These are phyloP conservation scores for Ilex paraguariensis DNA, from an alignment of 305 asterid genomes.

Conservation along the genomic window DNA sequence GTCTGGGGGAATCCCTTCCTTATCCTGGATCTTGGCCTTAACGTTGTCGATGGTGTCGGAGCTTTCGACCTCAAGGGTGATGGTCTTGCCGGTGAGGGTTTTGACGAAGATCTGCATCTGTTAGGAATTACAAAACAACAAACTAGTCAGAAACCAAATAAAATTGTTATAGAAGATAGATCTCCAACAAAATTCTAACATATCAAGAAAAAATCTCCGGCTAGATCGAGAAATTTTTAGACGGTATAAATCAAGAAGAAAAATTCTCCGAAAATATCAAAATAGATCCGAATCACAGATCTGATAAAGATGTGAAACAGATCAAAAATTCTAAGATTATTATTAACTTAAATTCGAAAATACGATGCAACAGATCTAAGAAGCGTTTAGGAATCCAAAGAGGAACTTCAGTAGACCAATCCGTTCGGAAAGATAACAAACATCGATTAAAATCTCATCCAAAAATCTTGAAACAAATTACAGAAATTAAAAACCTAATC, in stretches of 20 bases:
- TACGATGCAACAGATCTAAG: no score
- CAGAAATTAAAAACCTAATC: neutral
- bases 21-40: slow-evolving; percentile 32
- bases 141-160: neutral
- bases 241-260: neutral
- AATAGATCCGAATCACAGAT: no score
- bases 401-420: neutral
- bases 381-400: neutral
- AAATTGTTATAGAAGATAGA: neutral
- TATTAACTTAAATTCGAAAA: neutral
- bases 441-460: neutral
- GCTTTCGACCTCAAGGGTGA: slow-evolving; percentile 30
- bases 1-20: slow-evolving; percentile 32
- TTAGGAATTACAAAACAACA: no score
- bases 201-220: neutral
- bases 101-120: slow-evolving; percentile 40
- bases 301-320: no score
- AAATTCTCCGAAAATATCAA: no score
- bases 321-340: neutral
- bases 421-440: neutral
- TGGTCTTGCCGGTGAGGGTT: slow-evolving; percentile 28
- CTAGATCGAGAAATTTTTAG: neutral
- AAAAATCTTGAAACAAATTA: no score
- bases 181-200: neutral
- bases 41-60: slow-evolving; percentile 33